Evolutionary conservation across 2,329 filamentous ascomycete species (phyloP), one percentile per base, ranked within the genome.

Genomic region (Alternaria ethzedia): DNA sequence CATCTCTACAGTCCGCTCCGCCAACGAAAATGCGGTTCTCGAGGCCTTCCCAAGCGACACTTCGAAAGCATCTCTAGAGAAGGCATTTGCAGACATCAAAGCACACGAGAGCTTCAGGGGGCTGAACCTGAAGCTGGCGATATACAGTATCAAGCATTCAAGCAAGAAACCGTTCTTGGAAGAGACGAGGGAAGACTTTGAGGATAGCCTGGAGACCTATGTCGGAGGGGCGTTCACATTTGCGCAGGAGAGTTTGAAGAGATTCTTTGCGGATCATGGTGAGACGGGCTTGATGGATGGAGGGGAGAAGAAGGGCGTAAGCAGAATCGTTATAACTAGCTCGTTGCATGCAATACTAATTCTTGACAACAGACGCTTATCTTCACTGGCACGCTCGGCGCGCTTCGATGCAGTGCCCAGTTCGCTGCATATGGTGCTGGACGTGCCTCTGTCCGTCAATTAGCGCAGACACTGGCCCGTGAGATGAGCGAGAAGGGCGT

Each of bases 401-500:
- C 85, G 0, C 74, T 87, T 64, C 79, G 86, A 7, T 86, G 85
- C 57, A 88, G 84, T 66, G 82, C 85, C 3, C 82, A 86, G 43
- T 89, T 81, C 64, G 85, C 82, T 1, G 83, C 86, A 1, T 88
- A 88, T 64, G 86, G 86, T 9, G 86, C 86, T 6, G 83, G 83
- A 1, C 78, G 86, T 4, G 80, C 84, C 0, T 83, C 83, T 2
- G 85, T 86, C 7, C 76, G 86, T 41, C 86, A 87, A 75, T 75
- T 88, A 12, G 85, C 86, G 0, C 86, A 88, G 73, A 84, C 82
- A 8, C 74, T 89, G 46, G 86, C 86, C 0, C 82, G 85, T 41
- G 87, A 89, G 74, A 85, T 88, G 77, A 86, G 83, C 66, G 80
- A 81, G n/a, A 84, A 83, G 63, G 86, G 86, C 2, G 75, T 89